Percentiles rank a stretch among this genome's conserved stretches.
These are phyloP conservation scores for Hypoxylon sp. DNA, from an alignment of 2,329 filamentous ascomycete species.

Conservation along the genomic window DNA sequence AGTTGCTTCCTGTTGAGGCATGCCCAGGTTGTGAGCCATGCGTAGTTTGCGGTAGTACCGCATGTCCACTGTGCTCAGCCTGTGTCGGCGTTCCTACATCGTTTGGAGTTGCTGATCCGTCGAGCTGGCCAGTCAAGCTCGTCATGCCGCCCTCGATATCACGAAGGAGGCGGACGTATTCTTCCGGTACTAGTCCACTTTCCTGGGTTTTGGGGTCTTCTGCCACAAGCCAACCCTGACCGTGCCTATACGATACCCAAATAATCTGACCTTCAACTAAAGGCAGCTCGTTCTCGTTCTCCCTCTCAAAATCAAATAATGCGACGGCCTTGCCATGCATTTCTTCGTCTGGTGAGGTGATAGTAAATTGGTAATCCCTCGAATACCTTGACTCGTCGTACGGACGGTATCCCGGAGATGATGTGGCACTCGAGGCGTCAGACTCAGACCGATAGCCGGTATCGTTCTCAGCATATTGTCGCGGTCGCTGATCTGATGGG, in stretches of 20 bases:
- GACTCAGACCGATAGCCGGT: conserved; percentile 69
- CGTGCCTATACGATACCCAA: conserved; percentile 94
- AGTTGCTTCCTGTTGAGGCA: conserved; percentile 59
- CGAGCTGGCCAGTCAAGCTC: conserved; percentile 75
- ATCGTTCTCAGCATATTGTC: conserved; percentile 63
- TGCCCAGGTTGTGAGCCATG: conserved; percentile 57
- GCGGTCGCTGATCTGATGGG: conserved; percentile 61
- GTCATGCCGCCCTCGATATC: conserved; percentile 94
- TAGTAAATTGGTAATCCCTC: conserved; percentile 93
- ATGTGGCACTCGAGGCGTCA: conserved; percentile 71
- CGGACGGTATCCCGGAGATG: conserved; percentile 70
- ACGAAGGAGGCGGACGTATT: conserved; percentile 91
- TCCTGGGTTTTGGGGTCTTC: conserved; percentile 96
- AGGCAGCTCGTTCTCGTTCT: conserved; percentile 96
- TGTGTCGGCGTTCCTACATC: conserved; percentile 74
- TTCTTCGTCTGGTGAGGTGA: conserved; percentile 94
- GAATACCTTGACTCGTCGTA: conserved; percentile 86
- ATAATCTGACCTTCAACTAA: conserved; percentile 96
- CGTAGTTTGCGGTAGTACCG: conserved; percentile 29
- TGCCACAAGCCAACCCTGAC: conserved; percentile 96
- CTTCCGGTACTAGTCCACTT: conserved; percentile 94
- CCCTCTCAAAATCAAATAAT: conserved; percentile 92
- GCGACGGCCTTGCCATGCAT: conserved; percentile 98
- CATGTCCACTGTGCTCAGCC: conserved; percentile 65
- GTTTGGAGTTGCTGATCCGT: conserved; percentile 66